Percentiles rank a stretch among this genome's conserved stretches.
Conservation (phyloP, 768 basidiomycete species). For the Xerocomellus intermedius region DNA sequence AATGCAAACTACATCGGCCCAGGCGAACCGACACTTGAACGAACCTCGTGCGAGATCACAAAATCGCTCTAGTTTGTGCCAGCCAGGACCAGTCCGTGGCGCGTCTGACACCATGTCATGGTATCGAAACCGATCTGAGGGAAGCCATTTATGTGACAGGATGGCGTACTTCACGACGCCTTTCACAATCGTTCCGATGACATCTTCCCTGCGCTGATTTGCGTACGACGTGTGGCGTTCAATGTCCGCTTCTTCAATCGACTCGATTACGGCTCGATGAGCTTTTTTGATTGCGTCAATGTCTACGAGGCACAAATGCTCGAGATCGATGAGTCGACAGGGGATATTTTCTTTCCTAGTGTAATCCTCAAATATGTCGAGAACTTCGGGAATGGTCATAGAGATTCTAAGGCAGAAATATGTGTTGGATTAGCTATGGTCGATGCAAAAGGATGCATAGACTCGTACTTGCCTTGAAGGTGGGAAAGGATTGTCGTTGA, state of each 20-base stretch:
- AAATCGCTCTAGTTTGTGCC: slow-evolving; percentile 17
- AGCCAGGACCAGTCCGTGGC: slow-evolving; percentile 1
- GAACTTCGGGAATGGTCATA: slow-evolving; percentile 19
- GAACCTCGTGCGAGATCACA: slow-evolving; percentile 4
- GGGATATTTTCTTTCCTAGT: slow-evolving; percentile 11
- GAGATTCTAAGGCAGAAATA: background rate
- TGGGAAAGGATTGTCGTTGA: background rate
- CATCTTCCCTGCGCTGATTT: slow-evolving; percentile 23
- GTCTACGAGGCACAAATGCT: slow-evolving; percentile 13
- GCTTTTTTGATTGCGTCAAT: background rate
- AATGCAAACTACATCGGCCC: slow-evolving; percentile 18
- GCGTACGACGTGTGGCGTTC: slow-evolving; percentile 22
- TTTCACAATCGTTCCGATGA: slow-evolving; percentile 21
- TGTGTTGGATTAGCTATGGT: background rate
- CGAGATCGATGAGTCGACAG: slow-evolving; percentile 16
- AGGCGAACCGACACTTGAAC: slow-evolving; percentile 21
- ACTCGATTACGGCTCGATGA: slow-evolving; percentile 9
- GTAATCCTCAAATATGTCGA: slow-evolving; percentile 12
- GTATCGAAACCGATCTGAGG: background rate
- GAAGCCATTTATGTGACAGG: slow-evolving; percentile 14
- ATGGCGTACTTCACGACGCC: slow-evolving; percentile 23
- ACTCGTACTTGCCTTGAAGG: background rate
- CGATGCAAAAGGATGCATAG: background rate
- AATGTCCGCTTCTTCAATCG: slow-evolving; percentile 21
- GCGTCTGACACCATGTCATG: slow-evolving; percentile 4